Evolutionary conservation across 75 land plant genomes (phyloP).

Genomic region (Picea sitchensis): DNA sequence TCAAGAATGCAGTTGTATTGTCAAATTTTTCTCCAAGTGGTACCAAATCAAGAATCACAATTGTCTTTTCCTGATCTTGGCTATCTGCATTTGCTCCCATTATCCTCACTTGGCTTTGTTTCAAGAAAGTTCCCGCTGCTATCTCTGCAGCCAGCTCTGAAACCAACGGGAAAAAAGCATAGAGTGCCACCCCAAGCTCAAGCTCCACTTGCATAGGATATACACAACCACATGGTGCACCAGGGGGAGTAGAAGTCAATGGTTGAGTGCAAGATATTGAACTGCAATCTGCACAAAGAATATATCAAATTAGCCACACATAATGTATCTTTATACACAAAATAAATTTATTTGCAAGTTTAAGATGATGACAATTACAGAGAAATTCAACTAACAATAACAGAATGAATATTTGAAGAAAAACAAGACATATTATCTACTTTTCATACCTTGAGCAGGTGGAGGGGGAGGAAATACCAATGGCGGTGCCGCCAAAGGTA

Average conservation of each 20-base stretch:
- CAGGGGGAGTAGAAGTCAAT: constrained; percentile 54
- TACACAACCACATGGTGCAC: constrained; percentile 83
- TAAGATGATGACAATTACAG: not conserved
- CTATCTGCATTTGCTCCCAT: constrained; percentile 79
- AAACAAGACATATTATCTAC: not conserved
- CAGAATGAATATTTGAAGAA: not conserved
- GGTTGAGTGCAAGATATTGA: constrained; percentile 42
- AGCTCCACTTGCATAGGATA: constrained; percentile 70
- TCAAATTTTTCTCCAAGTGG: constrained; percentile 56
- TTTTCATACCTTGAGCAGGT: constrained; percentile 41
- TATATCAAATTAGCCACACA: not conserved
- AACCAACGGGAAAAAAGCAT: constrained; percentile 78
- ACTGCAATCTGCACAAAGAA: constrained; percentile 47
- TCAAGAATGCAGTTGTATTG: constrained; percentile 44
- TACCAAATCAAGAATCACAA: constrained; percentile 64
- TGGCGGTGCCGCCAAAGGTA: constrained; percentile 14
- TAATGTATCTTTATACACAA: not conserved
- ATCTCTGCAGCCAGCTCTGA: constrained; percentile 76
- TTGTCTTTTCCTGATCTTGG: constrained; percentile 50
- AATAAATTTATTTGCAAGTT: not conserved
- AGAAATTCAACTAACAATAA: not conserved
- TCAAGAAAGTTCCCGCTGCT: constrained; percentile 44
- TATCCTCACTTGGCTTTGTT: constrained; percentile 73
- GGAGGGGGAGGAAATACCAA: constrained; percentile 49
- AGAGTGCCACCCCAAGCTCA: constrained; percentile 49